Conservation (phyloP, 2,329 filamentous ascomycete genomes). For the Clarireedia homoeocarpa region DNA sequence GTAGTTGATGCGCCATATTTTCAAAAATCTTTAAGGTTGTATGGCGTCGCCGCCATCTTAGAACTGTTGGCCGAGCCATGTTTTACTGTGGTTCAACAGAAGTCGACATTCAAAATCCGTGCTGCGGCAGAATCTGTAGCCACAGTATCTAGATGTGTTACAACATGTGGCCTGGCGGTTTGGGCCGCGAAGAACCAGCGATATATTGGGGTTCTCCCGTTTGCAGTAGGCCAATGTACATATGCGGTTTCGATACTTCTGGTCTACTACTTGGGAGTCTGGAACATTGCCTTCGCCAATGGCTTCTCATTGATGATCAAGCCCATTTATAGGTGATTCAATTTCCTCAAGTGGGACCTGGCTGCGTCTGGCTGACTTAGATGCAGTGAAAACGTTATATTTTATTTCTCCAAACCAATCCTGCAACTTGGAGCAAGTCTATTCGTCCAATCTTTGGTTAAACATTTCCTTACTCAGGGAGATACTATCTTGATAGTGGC, state of each 20-base stretch:
- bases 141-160: slow-evolving; percentile 67
- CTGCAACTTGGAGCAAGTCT: slow-evolving; percentile 71
- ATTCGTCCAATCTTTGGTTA: slow-evolving; percentile 80
- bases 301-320: slow-evolving; percentile 62
- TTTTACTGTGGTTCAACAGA: slow-evolving; percentile 80
- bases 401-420: slow-evolving; percentile 58
- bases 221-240: slow-evolving; percentile 75
- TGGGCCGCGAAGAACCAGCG: slow-evolving; percentile 46
- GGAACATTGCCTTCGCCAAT: slow-evolving; percentile 43
- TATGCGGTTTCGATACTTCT: slow-evolving; percentile 63
- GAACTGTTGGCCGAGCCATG: slow-evolving; percentile 83
- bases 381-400: slow-evolving; percentile 17
- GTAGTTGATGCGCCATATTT: slow-evolving; percentile 56
- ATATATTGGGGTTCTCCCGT: slow-evolving; percentile 71
- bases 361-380: slow-evolving; percentile 6
- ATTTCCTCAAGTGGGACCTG: neutral
- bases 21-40: slow-evolving; percentile 42
- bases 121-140: slow-evolving; percentile 78
- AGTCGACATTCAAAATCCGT: slow-evolving; percentile 70
- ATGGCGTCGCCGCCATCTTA: slow-evolving; percentile 50
- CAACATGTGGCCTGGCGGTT: slow-evolving; percentile 64
- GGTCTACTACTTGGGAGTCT: slow-evolving; percentile 62
- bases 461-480: slow-evolving; percentile 89
- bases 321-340: slow-evolving; percentile 28
- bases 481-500: slow-evolving; percentile 82